Conservation (phyloP, 176 grass and related monocot genomes). For the Triticum aestivum region IWGSC_CS_RefSeq_v2.1 NC_057812.1:677486202-677486701, state of each 20-base stretch:
- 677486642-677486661: constrained; percentile 13
- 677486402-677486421: constrained; percentile 99
- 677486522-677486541: background rate
- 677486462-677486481: constrained; percentile 36
- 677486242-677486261: constrained; percentile 90
- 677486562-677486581: constrained; percentile 43
- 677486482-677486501: background rate
- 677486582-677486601: constrained; percentile 60
- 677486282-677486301: constrained; percentile 85
- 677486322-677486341: constrained; percentile 96
- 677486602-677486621: constrained; percentile 32
- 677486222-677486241: constrained; percentile 80
- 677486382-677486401: constrained; percentile 97
- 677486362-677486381: constrained; percentile 97
- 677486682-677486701: background rate
- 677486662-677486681: background rate
- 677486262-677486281: constrained; percentile 95
- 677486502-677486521: background rate
- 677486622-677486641: constrained; percentile 21
- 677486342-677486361: constrained; percentile 99
- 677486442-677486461: constrained; percentile 88
- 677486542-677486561: constrained; percentile 1
- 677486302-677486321: constrained; percentile 91
- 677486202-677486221: constrained; percentile 56
- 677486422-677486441: constrained; percentile 93